These are phyloP conservation scores for Amoeboaphelidium protococcarum DNA, from an alignment of 371 early-diverging fungal species.

Conservation along the genomic window DNA sequence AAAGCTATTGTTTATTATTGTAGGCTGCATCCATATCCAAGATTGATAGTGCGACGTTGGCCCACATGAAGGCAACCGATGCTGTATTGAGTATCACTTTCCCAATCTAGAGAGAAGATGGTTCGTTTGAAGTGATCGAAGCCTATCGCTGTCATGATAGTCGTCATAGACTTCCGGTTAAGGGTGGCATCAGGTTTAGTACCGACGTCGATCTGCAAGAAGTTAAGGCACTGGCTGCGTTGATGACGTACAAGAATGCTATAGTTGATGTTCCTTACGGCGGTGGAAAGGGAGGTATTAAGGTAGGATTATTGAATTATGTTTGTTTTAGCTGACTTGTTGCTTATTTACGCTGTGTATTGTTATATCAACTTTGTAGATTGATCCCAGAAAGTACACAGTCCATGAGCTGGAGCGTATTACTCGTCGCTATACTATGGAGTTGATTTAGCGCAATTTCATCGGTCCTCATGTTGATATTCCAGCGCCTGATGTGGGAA, in stretches of 20 bases:
- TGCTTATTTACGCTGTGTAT: not conserved
- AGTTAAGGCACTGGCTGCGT: constrained; percentile 36
- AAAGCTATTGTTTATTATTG: no score
- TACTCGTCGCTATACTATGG: constrained; percentile 65
- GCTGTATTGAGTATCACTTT: constrained; percentile 17
- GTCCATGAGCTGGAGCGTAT: constrained; percentile 52
- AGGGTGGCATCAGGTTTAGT: constrained; percentile 61
- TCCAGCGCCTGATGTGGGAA: constrained; percentile 80
- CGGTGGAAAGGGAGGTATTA: constrained; percentile 67
- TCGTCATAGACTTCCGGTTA: constrained; percentile 56
- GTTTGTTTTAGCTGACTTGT: not conserved
- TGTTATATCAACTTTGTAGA: no score
- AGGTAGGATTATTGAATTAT: no score
- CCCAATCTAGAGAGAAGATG: constrained; percentile 42
- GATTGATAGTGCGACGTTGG: constrained; percentile 31
- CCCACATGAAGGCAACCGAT: constrained; percentile 51
- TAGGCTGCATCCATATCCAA: constrained; percentile 43
- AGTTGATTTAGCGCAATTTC: constrained; percentile 69
- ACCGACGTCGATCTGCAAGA: constrained; percentile 57
- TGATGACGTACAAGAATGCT: constrained; percentile 79
- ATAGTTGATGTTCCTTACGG: constrained; percentile 73
- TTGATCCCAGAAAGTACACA: constrained; percentile 49
- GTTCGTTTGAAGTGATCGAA: constrained; percentile 40
- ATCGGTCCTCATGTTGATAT: constrained; percentile 61
- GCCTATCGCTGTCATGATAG: constrained; percentile 69